A percentile compares a stretch with the other conserved stretches of the same genome.
These are phyloP conservation scores for Cordyceps javanica DNA, from an alignment of 2,329 filamentous ascomycete genomes.

Conservation along the genomic window DNA sequence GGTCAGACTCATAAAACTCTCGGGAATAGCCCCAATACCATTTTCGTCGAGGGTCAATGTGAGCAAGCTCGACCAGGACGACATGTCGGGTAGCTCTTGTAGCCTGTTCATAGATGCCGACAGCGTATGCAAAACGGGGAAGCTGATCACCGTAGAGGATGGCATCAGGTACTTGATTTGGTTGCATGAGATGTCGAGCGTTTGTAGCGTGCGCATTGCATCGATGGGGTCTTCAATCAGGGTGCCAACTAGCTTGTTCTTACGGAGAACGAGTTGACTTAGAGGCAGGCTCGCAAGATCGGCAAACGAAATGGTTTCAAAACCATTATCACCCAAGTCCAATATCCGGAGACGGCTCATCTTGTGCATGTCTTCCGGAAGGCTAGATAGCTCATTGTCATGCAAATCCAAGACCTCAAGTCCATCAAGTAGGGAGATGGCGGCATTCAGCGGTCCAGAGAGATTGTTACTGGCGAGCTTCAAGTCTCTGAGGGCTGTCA, in stretches of 20 bases:
- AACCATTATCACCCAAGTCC: conserved; percentile 73
- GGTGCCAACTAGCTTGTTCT: conserved; percentile 70
- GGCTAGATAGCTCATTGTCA: conserved; percentile 65
- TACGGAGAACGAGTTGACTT: conserved; percentile 65
- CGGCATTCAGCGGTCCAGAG: conserved; percentile 58
- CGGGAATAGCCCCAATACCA: conserved; percentile 66
- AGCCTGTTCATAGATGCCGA: conserved; percentile 78
- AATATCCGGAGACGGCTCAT: conserved; percentile 66
- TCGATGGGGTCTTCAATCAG: conserved; percentile 60
- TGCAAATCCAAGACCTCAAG: conserved; percentile 79
- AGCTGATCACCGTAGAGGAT: conserved; percentile 39
- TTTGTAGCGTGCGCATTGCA: conserved; percentile 59
- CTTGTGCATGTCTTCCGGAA: conserved; percentile 62
- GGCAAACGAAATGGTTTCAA: conserved; percentile 66
- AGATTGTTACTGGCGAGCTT: conserved; percentile 75
- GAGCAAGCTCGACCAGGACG: conserved; percentile 65
- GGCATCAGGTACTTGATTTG: conserved; percentile 53
- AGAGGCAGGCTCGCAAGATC: conserved; percentile 62
- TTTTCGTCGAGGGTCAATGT: conserved; percentile 80
- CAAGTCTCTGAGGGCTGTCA: conserved; percentile 67
- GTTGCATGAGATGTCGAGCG: conserved; percentile 73
- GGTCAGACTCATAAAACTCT: conserved; percentile 62
- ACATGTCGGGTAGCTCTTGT: conserved; percentile 63
- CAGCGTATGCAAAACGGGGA: conserved; percentile 69
- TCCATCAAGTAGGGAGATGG: conserved; percentile 57